Conservation (phyloP, 106 monocot species). For the Allium fistulosum region DNA sequence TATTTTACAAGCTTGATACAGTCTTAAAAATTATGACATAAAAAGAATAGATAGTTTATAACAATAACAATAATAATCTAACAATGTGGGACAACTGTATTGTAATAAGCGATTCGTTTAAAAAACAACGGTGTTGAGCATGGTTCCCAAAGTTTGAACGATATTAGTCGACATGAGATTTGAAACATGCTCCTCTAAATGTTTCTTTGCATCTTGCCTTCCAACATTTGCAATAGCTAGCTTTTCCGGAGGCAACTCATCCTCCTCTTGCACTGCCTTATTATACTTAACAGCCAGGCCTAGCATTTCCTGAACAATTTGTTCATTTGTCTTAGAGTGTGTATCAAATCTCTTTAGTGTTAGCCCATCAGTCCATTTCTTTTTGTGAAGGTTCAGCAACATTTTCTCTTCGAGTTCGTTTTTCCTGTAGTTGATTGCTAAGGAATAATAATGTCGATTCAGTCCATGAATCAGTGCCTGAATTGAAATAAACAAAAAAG, state of each 20-base stretch:
- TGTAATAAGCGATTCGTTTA: background rate
- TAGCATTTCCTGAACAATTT: conserved; percentile 54
- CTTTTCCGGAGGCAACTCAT: conserved; percentile 36
- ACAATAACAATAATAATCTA: no score
- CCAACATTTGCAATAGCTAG: conserved; percentile 32
- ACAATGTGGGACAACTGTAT: no score
- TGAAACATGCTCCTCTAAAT: conserved; percentile 38
- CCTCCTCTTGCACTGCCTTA: conserved; percentile 35
- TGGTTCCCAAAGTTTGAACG: conserved; percentile 32
- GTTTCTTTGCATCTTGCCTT: conserved; percentile 38
- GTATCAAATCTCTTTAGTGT: conserved; percentile 39
- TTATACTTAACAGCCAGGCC: conserved; percentile 31
- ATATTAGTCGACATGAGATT: conserved; percentile 40
- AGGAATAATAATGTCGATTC: conserved; percentile 62
- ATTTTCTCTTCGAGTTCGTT: conserved; percentile 78
- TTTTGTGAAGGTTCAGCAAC: conserved; percentile 62
- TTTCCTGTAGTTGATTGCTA: conserved; percentile 61
- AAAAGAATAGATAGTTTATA: no score
- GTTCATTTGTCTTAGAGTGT: conserved; percentile 64
- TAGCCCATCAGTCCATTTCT: conserved; percentile 72
- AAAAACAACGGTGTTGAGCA: conserved; percentile 33
- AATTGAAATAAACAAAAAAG: no score
- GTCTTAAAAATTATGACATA: no score
- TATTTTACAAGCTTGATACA: no score
- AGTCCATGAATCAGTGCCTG: conserved; percentile 66